These are phyloP conservation scores for Tuber umbilicatum DNA, from an alignment of 495 filamentous ascomycete species.

Conservation along the genomic window DNA sequence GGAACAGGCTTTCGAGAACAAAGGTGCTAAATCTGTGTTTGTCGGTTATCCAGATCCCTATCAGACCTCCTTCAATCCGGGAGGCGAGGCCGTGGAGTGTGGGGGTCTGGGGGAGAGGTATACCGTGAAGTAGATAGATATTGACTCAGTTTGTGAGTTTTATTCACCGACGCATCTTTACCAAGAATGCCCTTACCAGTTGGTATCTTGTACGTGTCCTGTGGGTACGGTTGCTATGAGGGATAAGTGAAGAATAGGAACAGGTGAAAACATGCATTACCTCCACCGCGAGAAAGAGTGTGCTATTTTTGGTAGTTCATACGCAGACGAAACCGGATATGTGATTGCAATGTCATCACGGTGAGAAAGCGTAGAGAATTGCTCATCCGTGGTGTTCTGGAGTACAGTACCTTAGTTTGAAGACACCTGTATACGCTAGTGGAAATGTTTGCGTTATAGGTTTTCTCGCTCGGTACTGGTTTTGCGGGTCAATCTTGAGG, in stretches of 20 bases:
- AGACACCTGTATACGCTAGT: background rate
- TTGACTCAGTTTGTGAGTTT: conserved; percentile 64
- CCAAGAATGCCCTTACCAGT: background rate
- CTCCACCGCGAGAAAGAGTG: background rate
- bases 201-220: background rate
- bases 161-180: background rate
- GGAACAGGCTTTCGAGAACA: too few species aligned
- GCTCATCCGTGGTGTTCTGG: background rate
- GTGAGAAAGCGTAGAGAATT: background rate
- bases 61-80: too few species aligned
- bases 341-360: background rate
- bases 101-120: too few species aligned
- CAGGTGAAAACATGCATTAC: background rate
- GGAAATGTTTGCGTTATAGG: background rate
- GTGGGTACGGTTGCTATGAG: background rate
- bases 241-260: background rate
- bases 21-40: too few species aligned
- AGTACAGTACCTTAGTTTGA: background rate
- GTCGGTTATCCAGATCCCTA: too few species aligned
- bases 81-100: too few species aligned
- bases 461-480: background rate
- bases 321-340: background rate
- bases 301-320: background rate
- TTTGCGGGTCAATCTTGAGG: background rate
- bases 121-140: too few species aligned